A percentile compares a stretch with the other conserved stretches of the same genome.
Conservation (phyloP, 2,329 filamentous ascomycete genomes). For the Ampelomyces quisqualis region DNA sequence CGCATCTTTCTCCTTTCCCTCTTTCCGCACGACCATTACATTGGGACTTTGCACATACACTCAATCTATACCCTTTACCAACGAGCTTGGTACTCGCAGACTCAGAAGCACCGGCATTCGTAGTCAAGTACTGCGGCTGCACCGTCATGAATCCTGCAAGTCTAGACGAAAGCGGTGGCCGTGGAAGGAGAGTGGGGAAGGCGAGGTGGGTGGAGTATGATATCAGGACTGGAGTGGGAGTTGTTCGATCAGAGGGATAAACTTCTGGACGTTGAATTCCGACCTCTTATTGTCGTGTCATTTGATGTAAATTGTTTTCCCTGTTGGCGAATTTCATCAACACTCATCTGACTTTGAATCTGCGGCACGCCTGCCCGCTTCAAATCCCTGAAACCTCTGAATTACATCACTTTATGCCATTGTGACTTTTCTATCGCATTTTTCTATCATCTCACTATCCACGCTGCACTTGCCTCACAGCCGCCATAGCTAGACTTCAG, state of each 20-base stretch:
- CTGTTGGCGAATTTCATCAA: no score
- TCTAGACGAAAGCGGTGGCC: slow-evolving; percentile 61
- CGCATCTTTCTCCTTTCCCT: slow-evolving; percentile 83
- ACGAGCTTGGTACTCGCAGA: slow-evolving; percentile 82
- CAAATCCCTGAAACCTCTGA: no score
- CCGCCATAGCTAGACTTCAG: no score
- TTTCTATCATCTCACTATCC: no score
- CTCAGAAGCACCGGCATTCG: slow-evolving; percentile 76
- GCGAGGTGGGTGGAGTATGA: slow-evolving; percentile 87
- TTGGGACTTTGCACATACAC: slow-evolving; percentile 78
- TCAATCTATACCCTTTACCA: slow-evolving; percentile 86
- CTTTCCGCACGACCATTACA: slow-evolving; percentile 76
- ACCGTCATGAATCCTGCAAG: slow-evolving; percentile 91
- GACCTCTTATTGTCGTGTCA: no score
- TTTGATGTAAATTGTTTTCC: no score
- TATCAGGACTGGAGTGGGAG: slow-evolving; percentile 27
- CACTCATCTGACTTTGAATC: no score
- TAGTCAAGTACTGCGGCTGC: slow-evolving; percentile 90
- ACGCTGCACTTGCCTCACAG: no score
- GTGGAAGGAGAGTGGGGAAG: slow-evolving; percentile 63
- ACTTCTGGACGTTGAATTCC: no score
- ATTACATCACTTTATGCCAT: no score
- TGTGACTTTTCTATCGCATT: no score
- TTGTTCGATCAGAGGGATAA: slow-evolving; percentile 31
- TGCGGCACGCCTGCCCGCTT: no score